Evolutionary conservation across 2,329 filamentous ascomycete genomes (phyloP).

Genomic region (Cercospora sesami): DNA sequence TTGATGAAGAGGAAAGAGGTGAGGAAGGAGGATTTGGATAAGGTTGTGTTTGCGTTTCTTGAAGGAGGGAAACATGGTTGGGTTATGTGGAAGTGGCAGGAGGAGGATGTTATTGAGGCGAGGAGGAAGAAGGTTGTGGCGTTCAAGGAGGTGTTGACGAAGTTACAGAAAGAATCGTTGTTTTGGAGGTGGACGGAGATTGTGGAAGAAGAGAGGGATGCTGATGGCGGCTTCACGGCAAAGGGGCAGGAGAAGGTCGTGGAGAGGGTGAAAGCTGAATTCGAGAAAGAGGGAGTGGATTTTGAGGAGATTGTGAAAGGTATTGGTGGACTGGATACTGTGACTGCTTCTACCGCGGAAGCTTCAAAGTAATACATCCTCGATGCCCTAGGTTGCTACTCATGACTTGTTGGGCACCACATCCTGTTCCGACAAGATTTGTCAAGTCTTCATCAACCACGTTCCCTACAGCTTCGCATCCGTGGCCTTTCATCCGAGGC

Average conservation of each 20-base stretch:
- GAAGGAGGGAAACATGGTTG: slow-evolving; percentile 61
- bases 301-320: slow-evolving; percentile 79
- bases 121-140: slow-evolving; percentile 72
- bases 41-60: slow-evolving; percentile 68
- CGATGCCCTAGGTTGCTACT: background rate
- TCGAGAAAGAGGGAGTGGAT: slow-evolving; percentile 72
- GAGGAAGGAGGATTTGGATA: slow-evolving; percentile 66
- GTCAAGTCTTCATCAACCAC: too few species aligned
- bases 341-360: slow-evolving; percentile 46
- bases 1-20: slow-evolving; percentile 64
- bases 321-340: slow-evolving; percentile 61
- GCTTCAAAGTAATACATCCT: background rate
- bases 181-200: slow-evolving; percentile 94
- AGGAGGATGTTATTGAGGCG: slow-evolving; percentile 58
- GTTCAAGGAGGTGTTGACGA: slow-evolving; percentile 73
- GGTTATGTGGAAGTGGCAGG: slow-evolving; percentile 51
- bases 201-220: slow-evolving; percentile 80
- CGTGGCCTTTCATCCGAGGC: too few species aligned
- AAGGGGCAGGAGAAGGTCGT: slow-evolving; percentile 73
- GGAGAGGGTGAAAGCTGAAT: slow-evolving; percentile 71
- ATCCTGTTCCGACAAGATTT: too few species aligned
- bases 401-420: too few species aligned
- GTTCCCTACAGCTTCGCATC: too few species aligned
- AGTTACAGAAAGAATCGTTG: slow-evolving; percentile 79
- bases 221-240: slow-evolving; percentile 73